Evolutionary conservation across 495 filamentous ascomycete genomes (phyloP).

Genomic region (Cairneyella variabilis): DNA sequence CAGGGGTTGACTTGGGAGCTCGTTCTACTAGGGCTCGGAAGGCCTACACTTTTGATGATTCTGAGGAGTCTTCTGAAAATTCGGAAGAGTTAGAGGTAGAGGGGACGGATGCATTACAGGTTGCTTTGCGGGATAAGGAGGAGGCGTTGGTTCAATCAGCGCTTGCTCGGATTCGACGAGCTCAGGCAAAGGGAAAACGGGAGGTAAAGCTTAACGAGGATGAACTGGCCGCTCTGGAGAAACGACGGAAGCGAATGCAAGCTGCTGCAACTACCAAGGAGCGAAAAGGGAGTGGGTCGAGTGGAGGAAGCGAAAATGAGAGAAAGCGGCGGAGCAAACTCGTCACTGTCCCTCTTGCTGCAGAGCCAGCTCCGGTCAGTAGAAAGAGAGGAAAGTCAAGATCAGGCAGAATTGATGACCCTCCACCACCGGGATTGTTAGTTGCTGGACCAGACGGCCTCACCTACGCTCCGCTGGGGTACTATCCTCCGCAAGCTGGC

Average conservation of each 20-base stretch:
- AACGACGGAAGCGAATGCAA: constrained; percentile 55
- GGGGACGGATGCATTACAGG: constrained; percentile 45
- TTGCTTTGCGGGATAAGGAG: constrained; percentile 61
- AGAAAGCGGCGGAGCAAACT: constrained; percentile 17
- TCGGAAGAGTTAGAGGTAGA: constrained; percentile 48
- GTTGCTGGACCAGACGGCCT: constrained; percentile 28
- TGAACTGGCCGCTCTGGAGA: constrained; percentile 72
- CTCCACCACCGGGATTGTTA: constrained; percentile 23
- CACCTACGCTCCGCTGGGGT: constrained; percentile 22
- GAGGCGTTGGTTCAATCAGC: constrained; percentile 71
- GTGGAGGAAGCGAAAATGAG: constrained; percentile 25
- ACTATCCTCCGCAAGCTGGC: constrained; percentile 25
- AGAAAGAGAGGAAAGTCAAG: constrained; percentile 23
- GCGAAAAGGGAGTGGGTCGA: constrained; percentile 17
- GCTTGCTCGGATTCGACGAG: constrained; percentile 69
- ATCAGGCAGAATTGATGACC: constrained; percentile 16
- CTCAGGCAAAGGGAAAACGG: constrained; percentile 64
- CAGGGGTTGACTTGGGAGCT: constrained; percentile 48
- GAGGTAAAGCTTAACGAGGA: constrained; percentile 73
- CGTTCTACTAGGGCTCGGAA: constrained; percentile 32
- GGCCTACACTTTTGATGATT: constrained; percentile 45
- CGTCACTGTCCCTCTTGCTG: constrained; percentile 21
- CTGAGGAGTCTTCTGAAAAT: constrained; percentile 39
- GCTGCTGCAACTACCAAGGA: constrained; percentile 32
- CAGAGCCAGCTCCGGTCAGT: constrained; percentile 23